Base-by-base conservation (phyloP, 1,139 yeast genomes). In the Scheffersomyces lignicola region DNA sequence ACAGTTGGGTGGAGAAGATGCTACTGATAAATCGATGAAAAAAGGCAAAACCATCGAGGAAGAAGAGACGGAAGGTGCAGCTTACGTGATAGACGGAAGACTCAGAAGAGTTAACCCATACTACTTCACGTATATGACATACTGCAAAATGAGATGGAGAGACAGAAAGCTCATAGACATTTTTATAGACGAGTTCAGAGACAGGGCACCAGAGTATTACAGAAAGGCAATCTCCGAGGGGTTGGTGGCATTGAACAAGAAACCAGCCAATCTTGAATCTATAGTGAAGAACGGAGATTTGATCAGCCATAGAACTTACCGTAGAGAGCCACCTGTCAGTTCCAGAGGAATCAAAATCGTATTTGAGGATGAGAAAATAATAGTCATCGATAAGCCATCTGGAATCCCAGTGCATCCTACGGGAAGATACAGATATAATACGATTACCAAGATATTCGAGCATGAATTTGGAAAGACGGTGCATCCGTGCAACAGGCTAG, bases 351-450 rank as follows among this genome's bases (percentile, higher is more conserved):
- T 92, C 30, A 74, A 73, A 37, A 81, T 88, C 27, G 90, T 92
- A 0, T 78, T 73, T 52, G 90, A 89, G 52, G 83, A 88, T 54
- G 92, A 85, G 12, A 78, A 85, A 34, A 60, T 89, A 22, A 71
- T 92, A 6, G 96, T 86, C 1, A 84, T 94, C 18, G 96, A 92
- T 56, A 92, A 92, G 48, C 98, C 99, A 0, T 77, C 95, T 3
- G 97, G 98, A 0, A 77, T 92, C 3, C 97, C 99, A 0, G 97
- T 84, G 1, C 98, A 92, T 56, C 98, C 99, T 1, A 85, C 97
- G 0, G 99, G 98, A 0, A 67, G 97, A 39, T 92, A 82, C 60
- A 68, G 95, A 40, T 88, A 78, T 60, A 92, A 92, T 55, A 80
- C 96, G 1, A 78, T 90, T 11, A 87, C 95, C n/a, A 86, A 83